These are phyloP conservation scores for Exophiala sideris DNA, from an alignment of 2,329 filamentous ascomycete species.

Conservation along the genomic window DNA sequence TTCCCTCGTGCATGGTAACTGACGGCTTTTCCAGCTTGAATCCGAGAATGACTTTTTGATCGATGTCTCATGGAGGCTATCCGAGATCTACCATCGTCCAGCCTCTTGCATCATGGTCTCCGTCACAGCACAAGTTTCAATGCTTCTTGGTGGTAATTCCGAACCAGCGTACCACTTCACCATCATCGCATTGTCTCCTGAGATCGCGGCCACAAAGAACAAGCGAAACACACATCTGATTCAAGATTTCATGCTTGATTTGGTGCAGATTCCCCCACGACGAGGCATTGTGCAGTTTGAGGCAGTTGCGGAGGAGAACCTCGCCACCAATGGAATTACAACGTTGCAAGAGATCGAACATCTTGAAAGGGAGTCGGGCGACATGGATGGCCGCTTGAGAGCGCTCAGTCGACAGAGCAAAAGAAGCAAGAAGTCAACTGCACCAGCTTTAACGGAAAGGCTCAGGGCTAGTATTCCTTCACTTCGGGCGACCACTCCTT, in stretches of 20 bases:
- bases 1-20: conserved; percentile 14
- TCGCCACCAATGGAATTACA: conserved; percentile 69
- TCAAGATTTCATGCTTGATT: conserved; percentile 69
- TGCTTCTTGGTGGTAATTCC: conserved; percentile 71
- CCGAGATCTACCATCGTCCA: conserved; percentile 70
- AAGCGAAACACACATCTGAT: conserved; percentile 75
- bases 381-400: conserved; percentile 40
- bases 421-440: conserved; percentile 29
- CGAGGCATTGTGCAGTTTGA: conserved; percentile 73
- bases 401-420: conserved; percentile 37
- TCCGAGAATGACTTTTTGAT: conserved; percentile 74
- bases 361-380: conserved; percentile 45
- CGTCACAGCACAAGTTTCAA: conserved; percentile 70
- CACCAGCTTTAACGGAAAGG: conserved; percentile 14
- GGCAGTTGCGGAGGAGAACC: conserved; percentile 65
- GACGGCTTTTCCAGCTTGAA: conserved; percentile 50
- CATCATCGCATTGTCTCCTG: conserved; percentile 65
- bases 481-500: conserved; percentile 21
- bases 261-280: conserved; percentile 61
- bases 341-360: conserved; percentile 65
- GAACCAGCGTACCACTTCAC: conserved; percentile 77
- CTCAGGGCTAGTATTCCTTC: conserved; percentile 18
- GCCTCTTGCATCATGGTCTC: conserved; percentile 71
- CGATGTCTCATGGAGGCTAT: conserved; percentile 68
- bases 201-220: conserved; percentile 72